Evolutionary conservation across 2,329 filamentous ascomycete species (phyloP), one percentile per base, ranked within the genome.

Genomic region (Alternaria novae-zelandiae): DNA sequence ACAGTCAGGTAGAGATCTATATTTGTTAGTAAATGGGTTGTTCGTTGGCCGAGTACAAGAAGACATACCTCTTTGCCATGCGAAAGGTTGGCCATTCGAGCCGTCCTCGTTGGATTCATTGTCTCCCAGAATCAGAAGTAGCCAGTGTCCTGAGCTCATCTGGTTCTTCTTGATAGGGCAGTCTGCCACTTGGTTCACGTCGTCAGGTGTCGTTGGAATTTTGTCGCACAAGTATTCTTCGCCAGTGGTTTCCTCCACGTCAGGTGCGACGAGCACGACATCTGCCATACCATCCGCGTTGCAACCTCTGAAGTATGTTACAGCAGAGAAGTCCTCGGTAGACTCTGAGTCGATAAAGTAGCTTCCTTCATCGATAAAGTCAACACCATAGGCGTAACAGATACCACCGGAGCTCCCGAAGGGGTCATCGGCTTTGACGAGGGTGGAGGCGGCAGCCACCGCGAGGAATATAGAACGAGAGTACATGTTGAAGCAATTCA

Each of bases 331-430:
- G 6, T 69, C 68, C 3, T 82, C 81, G 4, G 70, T 72, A 0
- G 81, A 83, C 15, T 74, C 69, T 10, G 77, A 76, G 68, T 84
- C 83, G 69, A 84, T 83, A 70, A 83, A 85, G 71, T 83, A 85
- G 17, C 71, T 66, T 3, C 78, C 78, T 36, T 80, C 81, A 65
- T 81, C 78, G 50, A 82, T 70, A 58, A 82, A 85, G 66, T 85
- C 83, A 17, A 81, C 75, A 54, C 79, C 79, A 57, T 72, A 81
- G 11, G 79, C 78, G 51, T 76, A 71, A 63, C 79, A 81, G 20
- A 74, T 68, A 2, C 73, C 23, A 28, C 12, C 9, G 61, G 57
- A 17, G 44, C 58, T 44, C 75, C 36, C 67, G 11, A 73, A 63
- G 21, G 30, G 49, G 20, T 30, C 20, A 25, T 32, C 49, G 13